phyloP scores from a whole-genome alignment of 1,284 basidiomycete genomes.

The Apiotrichum gamsii region DNA sequence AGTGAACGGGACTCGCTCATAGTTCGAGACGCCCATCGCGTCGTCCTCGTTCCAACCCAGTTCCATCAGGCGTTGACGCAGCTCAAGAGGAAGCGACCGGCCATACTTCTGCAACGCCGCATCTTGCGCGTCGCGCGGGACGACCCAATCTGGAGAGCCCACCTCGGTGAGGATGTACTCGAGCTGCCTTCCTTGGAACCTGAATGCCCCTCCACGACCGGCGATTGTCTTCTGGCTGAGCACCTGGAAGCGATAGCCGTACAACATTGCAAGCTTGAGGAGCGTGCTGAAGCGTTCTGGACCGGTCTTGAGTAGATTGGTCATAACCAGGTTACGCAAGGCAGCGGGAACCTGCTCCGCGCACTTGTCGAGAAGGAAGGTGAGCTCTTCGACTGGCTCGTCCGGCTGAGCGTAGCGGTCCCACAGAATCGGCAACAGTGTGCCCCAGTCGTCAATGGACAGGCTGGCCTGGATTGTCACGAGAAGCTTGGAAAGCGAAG shows the following conservation, averaged over 20 bases:
- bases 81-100: constrained; percentile 32
- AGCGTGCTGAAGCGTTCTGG: constrained; percentile 17
- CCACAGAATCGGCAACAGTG: constrained; percentile 32
- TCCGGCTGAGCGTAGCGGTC: constrained; percentile 11
- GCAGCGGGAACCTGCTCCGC: constrained; percentile 24
- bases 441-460: constrained; percentile 26
- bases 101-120: constrained; percentile 38
- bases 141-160: constrained; percentile 32
- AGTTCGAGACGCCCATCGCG: constrained; percentile 19
- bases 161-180: constrained; percentile 41
- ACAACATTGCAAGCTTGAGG: constrained; percentile 27
- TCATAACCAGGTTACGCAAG: constrained; percentile 18
- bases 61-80: constrained; percentile 38
- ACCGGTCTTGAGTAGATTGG: constrained; percentile 17
- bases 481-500: constrained; percentile 14
- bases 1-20: constrained; percentile 36
- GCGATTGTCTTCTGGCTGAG: constrained; percentile 28
- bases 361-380: constrained; percentile 40
- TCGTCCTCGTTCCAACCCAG: constrained; percentile 42
- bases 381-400: constrained; percentile 6
- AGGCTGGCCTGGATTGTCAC: constrained; percentile 29
- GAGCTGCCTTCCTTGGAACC: constrained; percentile 26
- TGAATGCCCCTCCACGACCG: constrained; percentile 33
- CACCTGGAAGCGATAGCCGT: constrained; percentile 37
- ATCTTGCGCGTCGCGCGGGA: constrained; percentile 36